A percentile compares a stretch with the other conserved stretches of the same genome.
Conservation (phyloP, 306 rosid genomes). For the Malus sylvestris region DNA sequence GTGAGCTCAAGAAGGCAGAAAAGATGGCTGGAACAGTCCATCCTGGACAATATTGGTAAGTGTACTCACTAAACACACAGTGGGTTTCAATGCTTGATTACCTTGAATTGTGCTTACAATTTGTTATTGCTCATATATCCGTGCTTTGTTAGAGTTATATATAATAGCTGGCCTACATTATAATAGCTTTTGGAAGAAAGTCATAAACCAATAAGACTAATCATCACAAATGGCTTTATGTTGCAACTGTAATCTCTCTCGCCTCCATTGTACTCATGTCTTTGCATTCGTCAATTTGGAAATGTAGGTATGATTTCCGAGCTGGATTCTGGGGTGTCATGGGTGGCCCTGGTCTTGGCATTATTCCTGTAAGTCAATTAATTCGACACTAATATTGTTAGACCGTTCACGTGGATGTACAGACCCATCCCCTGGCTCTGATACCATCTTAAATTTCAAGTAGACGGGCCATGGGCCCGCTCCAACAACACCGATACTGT, state of each 20-base stretch:
- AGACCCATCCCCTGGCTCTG: too few relatives aligned
- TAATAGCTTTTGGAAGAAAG: not conserved
- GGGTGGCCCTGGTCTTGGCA: conserved; percentile 92
- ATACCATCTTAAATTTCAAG: too few relatives aligned
- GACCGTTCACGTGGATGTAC: too few relatives aligned
- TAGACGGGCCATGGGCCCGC: too few relatives aligned
- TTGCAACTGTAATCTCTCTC: not conserved
- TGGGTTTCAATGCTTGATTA: not conserved
- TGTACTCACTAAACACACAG: conserved; percentile 1
- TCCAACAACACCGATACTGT: too few relatives aligned
- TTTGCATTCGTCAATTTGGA: conserved; percentile 15
- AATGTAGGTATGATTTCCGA: conserved; percentile 71
- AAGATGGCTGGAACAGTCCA: conserved; percentile 83
- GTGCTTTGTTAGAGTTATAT: not conserved
- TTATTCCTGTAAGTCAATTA: conserved; percentile 62
- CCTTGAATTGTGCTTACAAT: not conserved
- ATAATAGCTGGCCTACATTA: not conserved
- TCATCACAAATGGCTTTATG: not conserved
- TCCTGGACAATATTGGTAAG: conserved; percentile 91
- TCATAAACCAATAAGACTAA: not conserved
- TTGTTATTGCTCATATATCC: not conserved
- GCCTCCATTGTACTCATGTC: conserved; percentile 7
- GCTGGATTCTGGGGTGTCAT: conserved; percentile 98
- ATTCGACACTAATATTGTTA: not conserved
- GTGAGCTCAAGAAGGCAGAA: conserved; percentile 77